Evolutionary conservation across 306 rosid species (phyloP).

Genomic region (Lotus japonicus): DNA sequence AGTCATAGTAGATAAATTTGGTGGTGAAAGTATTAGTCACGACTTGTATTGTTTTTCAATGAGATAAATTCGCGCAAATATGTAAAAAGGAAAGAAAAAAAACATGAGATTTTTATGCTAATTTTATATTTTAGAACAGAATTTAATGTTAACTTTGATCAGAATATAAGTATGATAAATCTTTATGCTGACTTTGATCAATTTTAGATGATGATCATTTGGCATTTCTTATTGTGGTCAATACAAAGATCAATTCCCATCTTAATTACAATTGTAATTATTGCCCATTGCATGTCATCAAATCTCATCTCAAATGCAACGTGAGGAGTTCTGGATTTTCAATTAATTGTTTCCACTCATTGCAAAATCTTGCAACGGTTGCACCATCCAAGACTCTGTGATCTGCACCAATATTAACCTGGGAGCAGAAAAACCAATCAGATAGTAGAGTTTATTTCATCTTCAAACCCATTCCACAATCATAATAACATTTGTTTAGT

Average conservation of each 20-base stretch:
- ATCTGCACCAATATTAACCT: slow-evolving; percentile 93
- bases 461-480: slow-evolving; percentile 1
- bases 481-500: background rate
- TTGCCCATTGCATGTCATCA: background rate
- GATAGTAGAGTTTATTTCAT: slow-evolving; percentile 4
- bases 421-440: slow-evolving; percentile 14
- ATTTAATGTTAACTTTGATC: background rate
- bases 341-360: slow-evolving; percentile 71
- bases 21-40: too few relatives aligned
- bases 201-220: background rate
- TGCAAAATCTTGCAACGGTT: slow-evolving; percentile 85
- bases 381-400: slow-evolving; percentile 98
- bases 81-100: too few relatives aligned
- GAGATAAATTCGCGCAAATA: too few relatives aligned
- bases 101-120: background rate
- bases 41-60: too few relatives aligned
- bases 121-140: too few relatives aligned
- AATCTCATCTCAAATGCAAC: slow-evolving; percentile 58
- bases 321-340: slow-evolving; percentile 74
- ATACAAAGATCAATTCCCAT: background rate
- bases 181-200: background rate
- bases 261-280: background rate
- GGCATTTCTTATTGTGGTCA: background rate
- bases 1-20: too few relatives aligned
- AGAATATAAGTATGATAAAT: too few relatives aligned